These are phyloP conservation scores for Creolimax fragrantissima DNA, from an alignment of 78 protist species.

Conservation along the genomic window DNA sequence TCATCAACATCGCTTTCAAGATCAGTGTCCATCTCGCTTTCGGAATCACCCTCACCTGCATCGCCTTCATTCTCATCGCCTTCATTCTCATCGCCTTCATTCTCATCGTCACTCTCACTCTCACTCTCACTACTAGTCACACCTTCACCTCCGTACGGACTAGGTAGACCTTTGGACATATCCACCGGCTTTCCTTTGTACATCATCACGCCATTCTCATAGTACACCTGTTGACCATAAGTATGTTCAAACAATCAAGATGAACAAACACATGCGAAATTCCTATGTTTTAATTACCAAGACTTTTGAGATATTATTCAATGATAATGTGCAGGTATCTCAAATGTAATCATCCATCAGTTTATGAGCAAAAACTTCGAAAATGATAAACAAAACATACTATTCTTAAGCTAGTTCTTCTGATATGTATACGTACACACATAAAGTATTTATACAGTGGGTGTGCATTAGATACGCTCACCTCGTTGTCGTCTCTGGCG, in stretches of 20 bases:
- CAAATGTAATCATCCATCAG: no score
- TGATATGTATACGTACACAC: no score
- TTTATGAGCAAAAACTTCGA: no score
- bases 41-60: constrained; percentile 4
- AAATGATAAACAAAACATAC: no score
- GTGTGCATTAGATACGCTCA: no score
- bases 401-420: no score
- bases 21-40: constrained; percentile 13
- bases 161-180: neutral
- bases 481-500: neutral
- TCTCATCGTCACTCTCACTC: constrained; percentile 9
- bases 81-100: neutral
- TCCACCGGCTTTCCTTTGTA: neutral
- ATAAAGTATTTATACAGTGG: no score
- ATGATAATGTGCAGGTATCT: no score
- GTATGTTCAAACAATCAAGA: no score
- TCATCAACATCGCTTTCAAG: neutral
- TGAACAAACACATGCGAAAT: no score
- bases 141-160: neutral
- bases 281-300: no score
- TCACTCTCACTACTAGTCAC: neutral
- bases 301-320: no score
- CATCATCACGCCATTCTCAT: neutral
- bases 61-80: constrained; percentile 8
- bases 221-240: neutral